Evolutionary conservation across 108 stramenopile species (phyloP), one percentile per base, ranked within the genome.

Genomic region (Nitzschia putrida): DNA sequence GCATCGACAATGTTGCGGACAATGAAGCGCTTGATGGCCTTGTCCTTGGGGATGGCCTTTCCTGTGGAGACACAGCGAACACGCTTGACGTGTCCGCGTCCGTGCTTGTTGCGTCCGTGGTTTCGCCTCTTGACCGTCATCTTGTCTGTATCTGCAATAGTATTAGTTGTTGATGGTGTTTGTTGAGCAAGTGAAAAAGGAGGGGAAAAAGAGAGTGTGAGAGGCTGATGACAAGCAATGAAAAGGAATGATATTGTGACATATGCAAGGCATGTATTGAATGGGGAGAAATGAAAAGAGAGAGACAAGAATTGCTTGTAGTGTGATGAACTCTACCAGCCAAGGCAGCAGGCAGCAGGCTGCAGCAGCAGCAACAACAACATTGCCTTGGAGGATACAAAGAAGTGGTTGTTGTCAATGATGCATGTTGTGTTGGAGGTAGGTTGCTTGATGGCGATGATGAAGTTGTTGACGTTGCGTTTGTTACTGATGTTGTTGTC

Each of bases 1-100:
- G 96, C 93, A 77, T 99, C 99, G 55, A 99, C 99, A 64, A 99
- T 98, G 89, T 99, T 99, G 61, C 98, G 93, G 52, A 98, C 97
- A 69, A 97, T 94, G 84, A 99, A 98, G 25, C 99, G 92, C 95
- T 98, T 98, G 89, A 99, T 97, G 69, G 99, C 99, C 95, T 99
- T 99, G 79, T 99, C 99, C 92, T 99, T 99, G 53, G 98, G 97
- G 81, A 98, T 97, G 80, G 97, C 97, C 89, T 97, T 97, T 69
- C 97, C 97, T 49, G 97, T 98, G 73, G 96, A 96, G 21, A 92
- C 96, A 78, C 98, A 99, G 60, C 92, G 89, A 44, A 99, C 98
- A 71, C 97, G 95, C 82, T 97, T 96, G 77, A 98, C 98, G 90
- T 98, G 98, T 77, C 99, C 99, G 65, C 99, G 97, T 65, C 98